These are phyloP conservation scores for Holtermanniella nyarrowii DNA, from an alignment of 768 basidiomycete genomes.

Conservation along the genomic window DNA sequence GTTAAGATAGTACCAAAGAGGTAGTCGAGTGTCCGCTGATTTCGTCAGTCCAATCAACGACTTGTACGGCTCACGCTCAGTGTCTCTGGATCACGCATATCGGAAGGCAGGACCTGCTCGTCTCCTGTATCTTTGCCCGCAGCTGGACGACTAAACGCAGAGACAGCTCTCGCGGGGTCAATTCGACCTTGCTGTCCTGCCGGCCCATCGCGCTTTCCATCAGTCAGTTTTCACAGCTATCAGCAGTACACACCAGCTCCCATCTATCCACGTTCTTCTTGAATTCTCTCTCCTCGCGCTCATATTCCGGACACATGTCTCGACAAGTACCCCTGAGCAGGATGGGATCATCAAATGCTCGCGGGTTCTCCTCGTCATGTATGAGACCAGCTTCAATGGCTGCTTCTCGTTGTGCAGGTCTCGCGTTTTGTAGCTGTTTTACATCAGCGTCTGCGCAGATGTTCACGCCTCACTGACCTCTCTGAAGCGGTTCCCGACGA, in stretches of 20 bases:
- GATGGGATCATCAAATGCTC: conserved; percentile 77
- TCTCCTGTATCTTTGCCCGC: conserved; percentile 52
- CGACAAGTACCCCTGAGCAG: conserved; percentile 84
- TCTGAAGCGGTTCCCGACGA: conserved; percentile 43
- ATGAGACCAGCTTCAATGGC: conserved; percentile 74
- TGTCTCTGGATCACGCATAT: conserved; percentile 74
- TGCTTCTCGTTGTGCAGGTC: conserved; percentile 36
- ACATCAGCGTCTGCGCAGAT: background rate
- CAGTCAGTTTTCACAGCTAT: too few species aligned
- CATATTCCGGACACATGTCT: conserved; percentile 92
- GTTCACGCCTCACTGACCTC: conserved; percentile 24
- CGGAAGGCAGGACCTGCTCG: conserved; percentile 71
- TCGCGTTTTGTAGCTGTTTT: conserved; percentile 40
- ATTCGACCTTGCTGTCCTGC: conserved; percentile 46
- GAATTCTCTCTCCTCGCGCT: conserved; percentile 77
- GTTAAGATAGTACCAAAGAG: conserved; percentile 68
- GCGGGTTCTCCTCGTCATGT: conserved; percentile 70
- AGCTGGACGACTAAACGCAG: conserved; percentile 87
- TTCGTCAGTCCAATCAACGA: background rate
- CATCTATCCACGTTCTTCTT: conserved; percentile 77
- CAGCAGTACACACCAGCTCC: conserved; percentile 60
- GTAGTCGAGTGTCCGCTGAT: conserved; percentile 77
- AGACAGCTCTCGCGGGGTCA: conserved; percentile 77
- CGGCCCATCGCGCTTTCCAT: background rate
- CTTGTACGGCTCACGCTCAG: conserved; percentile 51